Conservation (phyloP, 2,329 filamentous ascomycete species). For the Rhytidhysteron rufulum region DNA sequence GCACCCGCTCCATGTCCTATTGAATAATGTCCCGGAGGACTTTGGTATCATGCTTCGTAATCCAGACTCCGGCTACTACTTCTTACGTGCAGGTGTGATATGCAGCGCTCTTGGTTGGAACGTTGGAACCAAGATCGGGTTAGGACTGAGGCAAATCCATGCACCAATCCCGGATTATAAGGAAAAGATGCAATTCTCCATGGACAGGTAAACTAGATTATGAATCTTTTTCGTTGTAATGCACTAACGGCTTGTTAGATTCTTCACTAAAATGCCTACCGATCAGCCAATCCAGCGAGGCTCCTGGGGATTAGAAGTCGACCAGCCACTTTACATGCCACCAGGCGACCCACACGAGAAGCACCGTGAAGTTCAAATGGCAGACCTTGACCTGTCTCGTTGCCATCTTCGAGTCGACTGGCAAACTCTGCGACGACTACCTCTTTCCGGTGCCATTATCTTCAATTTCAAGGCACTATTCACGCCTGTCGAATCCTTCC, state of each 20-base stretch:
- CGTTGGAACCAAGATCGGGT: slow-evolving; percentile 67
- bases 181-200: slow-evolving; percentile 81
- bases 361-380: slow-evolving; percentile 56
- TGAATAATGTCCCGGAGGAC: slow-evolving; percentile 80
- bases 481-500: slow-evolving; percentile 66
- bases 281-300: slow-evolving; percentile 76
- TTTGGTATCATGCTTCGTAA: slow-evolving; percentile 74
- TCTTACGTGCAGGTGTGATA: slow-evolving; percentile 70
- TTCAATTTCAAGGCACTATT: slow-evolving; percentile 91
- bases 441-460: slow-evolving; percentile 68
- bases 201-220: slow-evolving; percentile 62
- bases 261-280: slow-evolving; percentile 73
- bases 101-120: slow-evolving; percentile 82
- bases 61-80: slow-evolving; percentile 66
- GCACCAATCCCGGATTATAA: slow-evolving; percentile 74
- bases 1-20: slow-evolving; percentile 65
- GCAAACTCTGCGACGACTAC: slow-evolving; percentile 78
- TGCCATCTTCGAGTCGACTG: slow-evolving; percentile 76
- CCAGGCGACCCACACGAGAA: slow-evolving; percentile 62
- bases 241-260: slow-evolving; percentile 46
- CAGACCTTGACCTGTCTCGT: slow-evolving; percentile 54
- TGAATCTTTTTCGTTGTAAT: slow-evolving; percentile 6
- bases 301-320: slow-evolving; percentile 78
- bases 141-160: slow-evolving; percentile 69
- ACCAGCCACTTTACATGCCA: slow-evolving; percentile 70